Base-by-base conservation (phyloP, 2,329 filamentous ascomycete genomes). In the Ophiostoma angusticollis region DNA sequence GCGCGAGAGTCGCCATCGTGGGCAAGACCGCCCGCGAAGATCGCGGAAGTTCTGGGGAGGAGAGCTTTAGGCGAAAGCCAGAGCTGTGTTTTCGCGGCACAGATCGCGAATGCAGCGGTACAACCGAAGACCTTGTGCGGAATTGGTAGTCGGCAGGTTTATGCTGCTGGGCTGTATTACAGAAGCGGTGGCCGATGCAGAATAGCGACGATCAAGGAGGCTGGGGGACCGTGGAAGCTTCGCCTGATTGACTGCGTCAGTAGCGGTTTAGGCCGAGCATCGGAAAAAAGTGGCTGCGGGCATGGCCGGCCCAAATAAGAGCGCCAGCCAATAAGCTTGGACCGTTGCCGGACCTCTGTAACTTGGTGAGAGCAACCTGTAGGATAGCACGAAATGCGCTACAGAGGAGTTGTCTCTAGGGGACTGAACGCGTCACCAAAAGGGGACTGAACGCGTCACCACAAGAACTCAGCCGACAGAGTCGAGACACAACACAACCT, bases 1-100 rank as follows among this genome's bases (percentile, higher is more conserved):
- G 47, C 16, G 39, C 41, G n/a, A 39, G 43, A 25, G 47, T 39
- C 37, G 47, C 33, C 47, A 49, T 49, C 30, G 11, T 47, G 43
- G 37, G 30, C 41, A 33, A 19, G 23, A n/a, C 9, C 31, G 40
- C 27, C 40, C 36, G 16, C 19, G 23, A 22, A 18, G 25, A 24
- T 25, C 9, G 24, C 37, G 41, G 37, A 40, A 31, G 34, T 16
- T 14, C 37, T 34, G 41, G 41, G 21, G 28, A 17, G n/a, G 36
- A 34, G 14, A 50, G 34, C 23, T 22, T 25, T 21, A 18, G 39
- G 21, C n/a, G 32, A 35, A 23, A 19, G 13, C 19, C 13, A 5
- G 16, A 34, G 19, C 9, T 9, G 24, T 19, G 21, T 18, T 28
- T 17, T n/a, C 8, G n/a, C n/a, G n/a, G n/a, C n/a, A n/a, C n/a